A percentile compares a stretch with the other conserved stretches of the same genome.
Conservation (phyloP, 2,329 filamentous ascomycete species). For the Fusarium tuaranense region DNA sequence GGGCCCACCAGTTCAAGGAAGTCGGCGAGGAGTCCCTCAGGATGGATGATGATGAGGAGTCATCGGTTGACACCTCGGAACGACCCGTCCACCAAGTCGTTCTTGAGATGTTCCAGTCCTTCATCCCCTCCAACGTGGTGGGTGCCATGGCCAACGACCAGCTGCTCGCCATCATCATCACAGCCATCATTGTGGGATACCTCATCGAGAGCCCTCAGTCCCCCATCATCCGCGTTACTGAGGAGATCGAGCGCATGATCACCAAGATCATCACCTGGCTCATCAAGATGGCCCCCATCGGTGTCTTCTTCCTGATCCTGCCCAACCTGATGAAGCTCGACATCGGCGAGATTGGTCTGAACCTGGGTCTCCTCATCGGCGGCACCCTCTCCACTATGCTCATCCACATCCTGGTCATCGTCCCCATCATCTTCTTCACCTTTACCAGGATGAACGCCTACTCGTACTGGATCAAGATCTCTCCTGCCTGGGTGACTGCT, state of each 20-base stretch:
- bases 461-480: constrained; percentile 59
- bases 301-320: constrained; percentile 66
- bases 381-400: constrained; percentile 59
- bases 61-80: constrained; percentile 44
- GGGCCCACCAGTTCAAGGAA: constrained; percentile 57
- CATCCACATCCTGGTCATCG: constrained; percentile 59
- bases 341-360: constrained; percentile 59
- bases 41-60: constrained; percentile 17
- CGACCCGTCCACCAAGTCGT: constrained; percentile 57
- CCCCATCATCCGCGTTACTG: constrained; percentile 55
- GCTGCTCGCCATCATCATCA: constrained; percentile 60
- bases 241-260: constrained; percentile 62
- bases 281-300: constrained; percentile 62
- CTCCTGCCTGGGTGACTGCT: constrained; percentile 65
- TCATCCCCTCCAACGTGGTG: constrained; percentile 63
- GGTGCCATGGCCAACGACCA: constrained; percentile 58
- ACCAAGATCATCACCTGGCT: constrained; percentile 59
- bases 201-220: constrained; percentile 53
- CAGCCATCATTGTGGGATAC: constrained; percentile 59
- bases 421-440: constrained; percentile 56
- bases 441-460: constrained; percentile 61
- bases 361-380: constrained; percentile 63
- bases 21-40: constrained; percentile 50
- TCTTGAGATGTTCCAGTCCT: constrained; percentile 60
- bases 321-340: constrained; percentile 63